These are phyloP conservation scores for Saccharomycopsis fibuligera DNA, from an alignment of 805 yeast genomes.

Conservation along the genomic window DNA sequence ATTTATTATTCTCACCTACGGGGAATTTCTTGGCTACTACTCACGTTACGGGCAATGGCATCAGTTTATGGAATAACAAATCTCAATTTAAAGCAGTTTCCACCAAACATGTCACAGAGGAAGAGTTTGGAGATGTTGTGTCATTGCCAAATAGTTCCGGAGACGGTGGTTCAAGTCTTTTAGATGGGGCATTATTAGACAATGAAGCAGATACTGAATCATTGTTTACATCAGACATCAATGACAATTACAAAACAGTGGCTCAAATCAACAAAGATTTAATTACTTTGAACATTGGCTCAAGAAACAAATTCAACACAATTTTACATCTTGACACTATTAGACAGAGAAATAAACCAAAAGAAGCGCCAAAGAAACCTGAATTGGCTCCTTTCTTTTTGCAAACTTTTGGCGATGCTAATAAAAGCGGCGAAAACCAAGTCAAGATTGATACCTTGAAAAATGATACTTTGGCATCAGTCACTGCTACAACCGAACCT, in stretches of 20 bases:
- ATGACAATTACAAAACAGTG: conserved; percentile 41
- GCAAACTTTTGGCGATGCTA: conserved; percentile 47
- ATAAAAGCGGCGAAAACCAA: conserved; percentile 21
- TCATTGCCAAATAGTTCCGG: conserved; percentile 74
- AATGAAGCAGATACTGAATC: conserved; percentile 30
- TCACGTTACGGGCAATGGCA: conserved; percentile 86
- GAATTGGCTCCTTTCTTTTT: conserved; percentile 80
- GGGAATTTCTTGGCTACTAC: conserved; percentile 91
- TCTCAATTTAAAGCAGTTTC: conserved; percentile 77
- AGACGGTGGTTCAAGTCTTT: conserved; percentile 60
- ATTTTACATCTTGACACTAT: conserved; percentile 77
- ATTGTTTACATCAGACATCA: conserved; percentile 10
- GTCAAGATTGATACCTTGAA: conserved; percentile 21
- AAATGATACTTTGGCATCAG: conserved; percentile 26
- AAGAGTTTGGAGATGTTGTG: conserved; percentile 51
- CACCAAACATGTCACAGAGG: conserved; percentile 66
- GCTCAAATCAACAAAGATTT: conserved; percentile 59
- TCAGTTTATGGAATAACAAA: conserved; percentile 86
- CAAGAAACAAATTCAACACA: conserved; percentile 74
- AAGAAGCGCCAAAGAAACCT: conserved; percentile 80
- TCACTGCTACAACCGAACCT: conserved; percentile 22
- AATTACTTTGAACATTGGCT: conserved; percentile 68
- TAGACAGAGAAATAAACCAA: conserved; percentile 82
- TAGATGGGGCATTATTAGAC: conserved; percentile 70
- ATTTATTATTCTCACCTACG: conserved; percentile 71